A percentile compares a stretch with the other conserved stretches of the same genome.
Conservation (phyloP, 768 basidiomycete species). For the Cubamyces sp. region DNA sequence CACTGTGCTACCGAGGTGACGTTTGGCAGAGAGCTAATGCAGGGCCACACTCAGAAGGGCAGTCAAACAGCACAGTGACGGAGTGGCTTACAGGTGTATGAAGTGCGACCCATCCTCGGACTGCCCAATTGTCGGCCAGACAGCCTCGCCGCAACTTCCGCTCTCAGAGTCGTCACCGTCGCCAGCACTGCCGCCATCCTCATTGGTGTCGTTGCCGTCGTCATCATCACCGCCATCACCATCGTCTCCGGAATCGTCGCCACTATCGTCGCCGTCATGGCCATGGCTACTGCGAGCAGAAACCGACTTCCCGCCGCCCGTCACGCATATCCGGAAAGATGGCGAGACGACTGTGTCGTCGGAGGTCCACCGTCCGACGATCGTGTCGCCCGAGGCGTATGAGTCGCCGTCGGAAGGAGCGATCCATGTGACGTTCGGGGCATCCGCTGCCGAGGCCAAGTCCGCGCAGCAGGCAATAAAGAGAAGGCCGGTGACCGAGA, state of each 20-base stretch:
- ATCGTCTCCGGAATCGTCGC: background rate
- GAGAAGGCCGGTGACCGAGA: slow-evolving; percentile 9
- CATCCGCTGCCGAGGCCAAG: slow-evolving; percentile 5
- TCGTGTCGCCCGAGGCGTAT: slow-evolving; percentile 36
- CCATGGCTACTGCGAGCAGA: slow-evolving; percentile 1
- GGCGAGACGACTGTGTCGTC: slow-evolving; percentile 36
- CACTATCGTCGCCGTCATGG: background rate
- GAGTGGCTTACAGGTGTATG: slow-evolving; percentile 29
- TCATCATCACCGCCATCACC: background rate
- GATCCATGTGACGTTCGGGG: slow-evolving; percentile 32
- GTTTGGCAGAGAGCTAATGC: slow-evolving; percentile 30
- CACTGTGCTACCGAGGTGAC: slow-evolving; percentile 29
- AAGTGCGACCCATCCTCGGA: slow-evolving; percentile 31
- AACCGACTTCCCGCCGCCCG: background rate
- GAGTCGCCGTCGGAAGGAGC: slow-evolving; percentile 34
- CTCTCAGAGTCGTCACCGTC: background rate
- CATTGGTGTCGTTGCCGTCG: background rate
- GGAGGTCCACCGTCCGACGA: slow-evolving; percentile 38
- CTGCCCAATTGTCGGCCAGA: slow-evolving; percentile 35
- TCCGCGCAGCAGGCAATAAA: slow-evolving; percentile 3
- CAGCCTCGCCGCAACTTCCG: slow-evolving; percentile 30
- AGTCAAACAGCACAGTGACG: background rate
- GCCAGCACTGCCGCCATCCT: background rate
- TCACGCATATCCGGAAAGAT: slow-evolving; percentile 39
- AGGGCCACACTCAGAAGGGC: background rate